Percentiles rank a stretch among this genome's conserved stretches.
phyloP scores from a whole-genome alignment of 768 basidiomycete species.

The Daedalea quercina region DNA sequence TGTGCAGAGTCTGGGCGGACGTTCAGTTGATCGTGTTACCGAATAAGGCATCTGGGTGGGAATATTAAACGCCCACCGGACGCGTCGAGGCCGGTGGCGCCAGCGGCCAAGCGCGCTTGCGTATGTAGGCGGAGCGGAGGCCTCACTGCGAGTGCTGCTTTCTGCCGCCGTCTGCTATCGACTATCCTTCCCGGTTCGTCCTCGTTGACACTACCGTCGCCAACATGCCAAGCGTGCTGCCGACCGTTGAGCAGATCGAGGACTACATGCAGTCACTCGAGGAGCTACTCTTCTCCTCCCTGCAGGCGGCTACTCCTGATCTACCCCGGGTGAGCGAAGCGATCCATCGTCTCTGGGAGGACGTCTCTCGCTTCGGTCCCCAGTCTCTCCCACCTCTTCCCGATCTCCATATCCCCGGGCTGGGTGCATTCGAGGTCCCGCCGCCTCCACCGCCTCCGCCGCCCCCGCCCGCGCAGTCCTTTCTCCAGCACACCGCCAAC shows the following conservation, averaged over 20 bases:
- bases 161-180: too few relatives aligned
- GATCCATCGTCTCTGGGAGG: constrained; percentile 65
- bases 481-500: constrained; percentile 38
- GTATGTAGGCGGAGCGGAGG: too few relatives aligned
- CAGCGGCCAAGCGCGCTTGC: too few relatives aligned
- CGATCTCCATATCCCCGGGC: constrained; percentile 53
- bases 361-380: constrained; percentile 78
- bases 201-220: neutral
- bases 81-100: too few relatives aligned
- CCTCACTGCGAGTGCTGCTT: too few relatives aligned
- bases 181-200: too few relatives aligned
- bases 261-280: constrained; percentile 64
- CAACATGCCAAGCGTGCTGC: constrained; percentile 15
- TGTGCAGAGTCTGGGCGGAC: too few relatives aligned
- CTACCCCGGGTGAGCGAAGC: constrained; percentile 61
- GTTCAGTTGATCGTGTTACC: too few relatives aligned
- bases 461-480: constrained; percentile 45
- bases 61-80: too few relatives aligned
- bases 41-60: too few relatives aligned
- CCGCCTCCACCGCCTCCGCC: constrained; percentile 58
- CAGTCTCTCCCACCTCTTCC: constrained; percentile 34
- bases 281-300: constrained; percentile 49
- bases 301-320: constrained; percentile 50
- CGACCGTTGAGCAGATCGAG: constrained; percentile 56
- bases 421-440: constrained; percentile 70